phyloP scores from a whole-genome alignment of 2,329 filamentous ascomycete species.

The Capronia americana region DNA sequence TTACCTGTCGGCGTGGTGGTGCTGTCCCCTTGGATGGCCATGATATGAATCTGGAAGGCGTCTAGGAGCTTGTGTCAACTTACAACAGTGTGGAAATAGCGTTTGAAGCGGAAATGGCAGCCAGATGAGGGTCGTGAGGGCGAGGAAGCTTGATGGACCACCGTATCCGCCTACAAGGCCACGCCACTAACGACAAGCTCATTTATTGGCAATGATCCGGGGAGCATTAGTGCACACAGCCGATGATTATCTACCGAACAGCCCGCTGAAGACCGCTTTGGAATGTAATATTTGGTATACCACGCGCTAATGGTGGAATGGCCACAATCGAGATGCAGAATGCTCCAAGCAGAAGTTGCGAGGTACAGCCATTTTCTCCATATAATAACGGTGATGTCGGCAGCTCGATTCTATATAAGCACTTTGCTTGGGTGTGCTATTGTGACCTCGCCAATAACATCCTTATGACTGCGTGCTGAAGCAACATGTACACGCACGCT shows the following conservation, averaged over 20 bases:
- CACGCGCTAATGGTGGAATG: not conserved
- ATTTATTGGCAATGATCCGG: not conserved
- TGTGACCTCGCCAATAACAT: not conserved
- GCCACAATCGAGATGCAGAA: not conserved
- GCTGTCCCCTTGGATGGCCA: not conserved
- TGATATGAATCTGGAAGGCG: not conserved
- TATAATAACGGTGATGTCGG: not conserved
- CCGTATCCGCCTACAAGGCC: not conserved
- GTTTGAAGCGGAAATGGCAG: not conserved
- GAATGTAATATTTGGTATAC: not conserved
- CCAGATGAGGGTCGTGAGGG: not conserved
- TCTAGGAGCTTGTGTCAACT: not conserved
- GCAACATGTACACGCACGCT: not conserved
- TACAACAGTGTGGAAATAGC: too few relatives aligned
- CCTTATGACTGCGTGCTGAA: not conserved
- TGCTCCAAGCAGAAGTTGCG: not conserved
- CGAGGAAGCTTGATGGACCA: not conserved
- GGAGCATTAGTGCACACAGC: not conserved
- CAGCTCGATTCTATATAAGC: not conserved
- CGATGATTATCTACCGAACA: not conserved
- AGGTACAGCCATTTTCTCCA: not conserved
- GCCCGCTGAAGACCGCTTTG: not conserved
- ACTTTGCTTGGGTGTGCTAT: not conserved
- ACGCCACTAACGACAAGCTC: not conserved
- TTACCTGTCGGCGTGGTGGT: not conserved